phyloP scores from a whole-genome alignment of 2,329 filamentous ascomycete genomes.

The Aspergillus ochraceus region DNA sequence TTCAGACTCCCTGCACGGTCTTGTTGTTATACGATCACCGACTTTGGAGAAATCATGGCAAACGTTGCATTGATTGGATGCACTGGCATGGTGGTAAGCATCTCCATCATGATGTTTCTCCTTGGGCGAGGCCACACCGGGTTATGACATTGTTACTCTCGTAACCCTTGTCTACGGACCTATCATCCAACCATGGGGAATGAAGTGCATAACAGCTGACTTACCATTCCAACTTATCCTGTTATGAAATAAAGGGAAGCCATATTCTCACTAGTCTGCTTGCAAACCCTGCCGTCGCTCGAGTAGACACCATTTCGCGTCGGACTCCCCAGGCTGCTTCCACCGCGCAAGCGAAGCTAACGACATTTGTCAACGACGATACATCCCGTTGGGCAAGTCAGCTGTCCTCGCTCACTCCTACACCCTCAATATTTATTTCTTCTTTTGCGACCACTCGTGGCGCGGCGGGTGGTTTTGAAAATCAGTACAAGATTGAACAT shows the following conservation, averaged over 20 bases:
- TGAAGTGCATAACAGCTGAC: not conserved
- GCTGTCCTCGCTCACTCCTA: conserved; percentile 56
- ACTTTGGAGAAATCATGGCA: conserved; percentile 35
- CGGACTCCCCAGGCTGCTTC: conserved; percentile 40
- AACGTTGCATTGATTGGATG: conserved; percentile 47
- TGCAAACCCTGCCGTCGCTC: conserved; percentile 36
- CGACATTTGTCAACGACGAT: conserved; percentile 67
- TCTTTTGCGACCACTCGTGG: conserved; percentile 77
- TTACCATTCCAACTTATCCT: conserved; percentile 29
- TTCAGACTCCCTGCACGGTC: no score
- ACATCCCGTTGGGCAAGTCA: conserved; percentile 66
- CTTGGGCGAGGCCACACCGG: not conserved
- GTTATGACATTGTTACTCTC: not conserved
- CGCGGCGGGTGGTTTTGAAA: conserved; percentile 71
- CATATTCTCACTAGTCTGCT: conserved; percentile 66
- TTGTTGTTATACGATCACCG: not conserved
- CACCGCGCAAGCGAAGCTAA: conserved; percentile 61
- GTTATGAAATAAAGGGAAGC: conserved; percentile 57
- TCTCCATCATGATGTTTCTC: not conserved
- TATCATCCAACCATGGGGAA: not conserved
- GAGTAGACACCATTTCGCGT: conserved; percentile 48
- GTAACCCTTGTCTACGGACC: not conserved
- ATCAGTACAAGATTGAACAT: conserved; percentile 85
- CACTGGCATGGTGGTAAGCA: conserved; percentile 53
- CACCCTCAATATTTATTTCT: conserved; percentile 69